Evolutionary conservation across 2,329 filamentous ascomycete species (phyloP), one percentile per base, ranked within the genome.

Genomic region (Uncinocarpus reesii): DNA sequence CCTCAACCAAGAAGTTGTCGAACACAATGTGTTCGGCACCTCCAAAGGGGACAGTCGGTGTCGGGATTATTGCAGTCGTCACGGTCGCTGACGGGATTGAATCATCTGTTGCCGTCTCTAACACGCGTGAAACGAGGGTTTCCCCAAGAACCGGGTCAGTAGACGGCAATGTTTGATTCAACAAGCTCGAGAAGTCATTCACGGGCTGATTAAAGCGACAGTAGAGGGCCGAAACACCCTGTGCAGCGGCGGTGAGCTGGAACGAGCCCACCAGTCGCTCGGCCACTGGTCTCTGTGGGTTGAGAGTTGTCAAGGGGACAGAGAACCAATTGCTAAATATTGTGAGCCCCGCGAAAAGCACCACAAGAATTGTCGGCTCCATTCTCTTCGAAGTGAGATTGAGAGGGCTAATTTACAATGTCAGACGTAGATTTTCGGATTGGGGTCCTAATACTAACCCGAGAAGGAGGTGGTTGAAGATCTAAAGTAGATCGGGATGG

Each of bases 301-400:
- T 47, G 16, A 59, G 51, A 7, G 48, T 45, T 8, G 55, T 58
- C 29, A 54, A 52, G 0, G 58, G 58, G 31, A 60, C 51, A 11
- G 47, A 50, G n/a, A 48, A 40, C 24, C 51, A 59, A 10, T 52
- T 40, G 6, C 58, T 54, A 45, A 54, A 58, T 34, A 60, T 45
- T 15, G 51, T 57, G 24, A 53, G 47, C 42, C 42, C 23, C 6
- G 45, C 35, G 26, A 52, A 52, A 11, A 52, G 20, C 31, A 29
- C n/a, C 28, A 36, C 37, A n/a, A 48, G 31, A 7, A 49, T 2
- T 36, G 40, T 37, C 16, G 40, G 47, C 20, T 49, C 40, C 47
- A 49, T 49, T 37, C 21, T 36, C n/a, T n/a, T 21, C 23, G 20
- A 23, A 21, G n/a, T n/a, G n/a, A n/a, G n/a, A n/a, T n/a, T n/a